Evolutionary conservation across 2,329 filamentous ascomycete genomes (phyloP).

Genomic region (Pyricularia grisea): DNA sequence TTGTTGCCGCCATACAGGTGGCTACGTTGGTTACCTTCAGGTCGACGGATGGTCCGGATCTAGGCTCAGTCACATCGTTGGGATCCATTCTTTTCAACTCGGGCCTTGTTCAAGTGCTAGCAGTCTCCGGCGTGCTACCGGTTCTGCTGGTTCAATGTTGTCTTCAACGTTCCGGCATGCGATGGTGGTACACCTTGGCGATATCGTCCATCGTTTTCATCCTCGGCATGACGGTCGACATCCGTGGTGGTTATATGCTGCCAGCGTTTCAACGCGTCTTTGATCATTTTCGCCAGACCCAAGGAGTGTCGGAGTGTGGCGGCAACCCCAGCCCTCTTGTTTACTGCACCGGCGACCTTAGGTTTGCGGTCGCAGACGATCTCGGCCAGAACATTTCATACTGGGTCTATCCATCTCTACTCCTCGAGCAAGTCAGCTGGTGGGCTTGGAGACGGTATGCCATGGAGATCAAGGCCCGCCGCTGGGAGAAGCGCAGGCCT

Average conservation of each 20-base stretch:
- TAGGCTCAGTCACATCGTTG: slow-evolving; percentile 10
- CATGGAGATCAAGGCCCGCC: slow-evolving; percentile 1
- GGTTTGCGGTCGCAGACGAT: not conserved
- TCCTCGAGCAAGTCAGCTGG: not conserved
- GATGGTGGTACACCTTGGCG: slow-evolving; percentile 16
- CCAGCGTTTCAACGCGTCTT: slow-evolving; percentile 9
- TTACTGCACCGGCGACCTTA: slow-evolving; percentile 7
- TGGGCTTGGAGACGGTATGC: slow-evolving; percentile 3
- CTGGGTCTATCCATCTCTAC: slow-evolving; percentile 2
- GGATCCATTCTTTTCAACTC: slow-evolving; percentile 12
- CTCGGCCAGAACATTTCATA: slow-evolving; percentile 4
- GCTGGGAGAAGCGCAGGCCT: not conserved
- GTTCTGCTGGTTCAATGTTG: slow-evolving; percentile 13
- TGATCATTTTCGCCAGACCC: slow-evolving; percentile 9
- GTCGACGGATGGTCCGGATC: slow-evolving; percentile 6
- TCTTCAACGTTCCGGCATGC: slow-evolving; percentile 13
- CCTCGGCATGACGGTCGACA: slow-evolving; percentile 8
- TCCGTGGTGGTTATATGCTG: slow-evolving; percentile 9
- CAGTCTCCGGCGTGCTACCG: slow-evolving; percentile 9
- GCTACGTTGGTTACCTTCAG: slow-evolving; percentile 12
- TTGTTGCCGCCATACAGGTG: slow-evolving; percentile 14
- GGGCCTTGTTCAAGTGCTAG: slow-evolving; percentile 9
- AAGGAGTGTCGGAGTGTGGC: slow-evolving; percentile 10
- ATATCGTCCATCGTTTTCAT: slow-evolving; percentile 10
- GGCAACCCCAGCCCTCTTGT: slow-evolving; percentile 11